Evolutionary conservation across 306 rosid species (phyloP), one percentile per base, ranked within the genome.

Genomic region (Prunus fruticosa): DNA sequence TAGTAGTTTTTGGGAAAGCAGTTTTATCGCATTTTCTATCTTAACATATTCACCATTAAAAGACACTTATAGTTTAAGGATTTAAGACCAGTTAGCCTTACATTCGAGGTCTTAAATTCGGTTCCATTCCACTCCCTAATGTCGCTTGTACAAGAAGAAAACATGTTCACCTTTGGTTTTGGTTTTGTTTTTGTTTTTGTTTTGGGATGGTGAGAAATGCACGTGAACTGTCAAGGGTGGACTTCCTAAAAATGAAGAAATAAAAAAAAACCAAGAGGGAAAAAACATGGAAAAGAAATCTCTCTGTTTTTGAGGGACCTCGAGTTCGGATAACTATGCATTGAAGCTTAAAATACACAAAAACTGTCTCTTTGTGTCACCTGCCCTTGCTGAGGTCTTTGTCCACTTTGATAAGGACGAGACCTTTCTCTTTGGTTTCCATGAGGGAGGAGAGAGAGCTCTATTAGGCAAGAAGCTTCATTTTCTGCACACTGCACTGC

Each of bases 371-470:
- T 34, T 6, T 34, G 8, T 34, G 41, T 34, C 47, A 68, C 23
- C 77, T 72, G 52, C 45, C 64, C 13, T 6, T 53, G 73, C 65
- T 38, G 78, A 73, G 23, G 76, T 57, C 57, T 60, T 60, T 61
- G 89, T 80, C 87, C 72, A 69, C 65, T 85, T 81, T 77, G 85
- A 80, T 75, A 74, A 66, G 65, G 91, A 85, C 78, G 81, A 79
- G 13, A 22, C 74, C 47, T 38, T 6, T 46, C 38, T 56, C 78
- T 49, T 3, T 34, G 82, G 46, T 74, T 41, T 78, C 70, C 85
- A 34, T 6, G 41, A 5, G 41, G 41, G 41, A 6, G 41, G 41
- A 6, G 41, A 34, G 41, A 34, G 41, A 56, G 41, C 51, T 80
- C 71, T 27, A 63, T 38, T 7, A 54, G 78, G 72, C 80, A 75